Base-by-base conservation (phyloP, 2,329 filamentous ascomycete species). In the Fusarium abutilonis region DNA sequence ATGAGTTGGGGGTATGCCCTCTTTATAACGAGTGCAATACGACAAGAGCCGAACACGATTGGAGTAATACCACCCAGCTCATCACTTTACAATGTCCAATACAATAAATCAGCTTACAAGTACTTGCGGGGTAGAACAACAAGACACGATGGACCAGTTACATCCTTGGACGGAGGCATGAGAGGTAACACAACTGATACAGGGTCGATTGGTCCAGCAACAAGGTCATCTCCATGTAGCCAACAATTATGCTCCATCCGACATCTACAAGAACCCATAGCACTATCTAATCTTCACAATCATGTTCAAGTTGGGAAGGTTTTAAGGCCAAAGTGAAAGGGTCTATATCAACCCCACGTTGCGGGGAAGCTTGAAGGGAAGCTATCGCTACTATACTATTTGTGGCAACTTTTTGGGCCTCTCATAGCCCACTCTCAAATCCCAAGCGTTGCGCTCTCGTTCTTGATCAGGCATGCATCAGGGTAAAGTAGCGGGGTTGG, bases 391-490 rank as follows among this genome's bases (percentile, higher is more conserved):
- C 62, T 55, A 63, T 40, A 28, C 62, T 58, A 17, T 17, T 55
- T 60, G 48, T 32, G 63, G 62, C 15, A 64, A 65, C 23, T 63
- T 65, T 65, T 63, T 52, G 14, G 62, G 31, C 56, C 56, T 43
- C 17, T 57, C 13, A 7, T 54, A 41, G 41, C 48, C 46, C 53
- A 28, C 46, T 21, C 31, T 28, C n/a, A n/a, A 9, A 10, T 36
- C 40, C 17, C 32, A 29, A 9, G 15, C 17, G 34, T 28, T 15
- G 23, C 8, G 13, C 8, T 34, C 14, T 44, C 41, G 32, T 26
- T 19, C 56, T 47, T 59, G 6, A 55, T 44, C 53, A 59, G 57
- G 61, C 31, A 59, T 62, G 14, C 48, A 50, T 63, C 38, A 41
- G 23, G 52, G 44, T 39, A 52, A 43, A 29, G 46, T 14, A 44